Evolutionary conservation across 2,329 filamentous ascomycete genomes (phyloP), one percentile per base, ranked within the genome.

Genomic region (Phialophora tarda): DNA sequence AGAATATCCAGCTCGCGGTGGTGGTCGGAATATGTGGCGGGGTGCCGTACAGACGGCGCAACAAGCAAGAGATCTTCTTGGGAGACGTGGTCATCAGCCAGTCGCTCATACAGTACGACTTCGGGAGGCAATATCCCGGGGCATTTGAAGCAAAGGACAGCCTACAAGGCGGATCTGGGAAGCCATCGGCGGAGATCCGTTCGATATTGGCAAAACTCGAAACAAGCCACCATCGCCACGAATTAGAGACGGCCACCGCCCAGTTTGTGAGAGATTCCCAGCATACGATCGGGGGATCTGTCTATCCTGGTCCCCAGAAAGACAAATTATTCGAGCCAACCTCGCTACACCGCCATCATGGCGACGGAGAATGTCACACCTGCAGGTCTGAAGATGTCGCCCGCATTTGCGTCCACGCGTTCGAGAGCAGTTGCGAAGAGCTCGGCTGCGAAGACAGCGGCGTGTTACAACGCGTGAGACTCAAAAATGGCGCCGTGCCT

Each of bases 11-110:
- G 28, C 67, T 82, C 0, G 76, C 67, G 0, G 26, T 82, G 0
- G 53, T 82, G 0, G 76, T 78, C 1, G 81, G 80, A 0, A 73
- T 82, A 2, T 82, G 80, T 41, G 81, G 79, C 0, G 80, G 77
- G 10, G 72, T 78, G 7, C 78, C 79, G 0, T 28, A 44, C 26
- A 26, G 48, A 21, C 55, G 21, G 17, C n/a, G 23, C 28, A 17
- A 28, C 41, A 23, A 56, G 62, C 21, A 38, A 1, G 71, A 73
- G 11, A 72, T 75, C 26, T 59, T 74, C 6, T 70, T 78, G 4
- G 77, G 77, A 7, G 76, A 78, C 66, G 71, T 78, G 8, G 61
- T 77, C 23, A 72, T 77, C 64, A 73, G 75, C 59, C 69, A 12
- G n/a, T 28, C 57, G 5, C 41, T 59, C 8, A 30, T 62, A 10